Evolutionary conservation across 495 filamentous ascomycete genomes (phyloP).

Genomic region (Podospora sp.): DNA sequence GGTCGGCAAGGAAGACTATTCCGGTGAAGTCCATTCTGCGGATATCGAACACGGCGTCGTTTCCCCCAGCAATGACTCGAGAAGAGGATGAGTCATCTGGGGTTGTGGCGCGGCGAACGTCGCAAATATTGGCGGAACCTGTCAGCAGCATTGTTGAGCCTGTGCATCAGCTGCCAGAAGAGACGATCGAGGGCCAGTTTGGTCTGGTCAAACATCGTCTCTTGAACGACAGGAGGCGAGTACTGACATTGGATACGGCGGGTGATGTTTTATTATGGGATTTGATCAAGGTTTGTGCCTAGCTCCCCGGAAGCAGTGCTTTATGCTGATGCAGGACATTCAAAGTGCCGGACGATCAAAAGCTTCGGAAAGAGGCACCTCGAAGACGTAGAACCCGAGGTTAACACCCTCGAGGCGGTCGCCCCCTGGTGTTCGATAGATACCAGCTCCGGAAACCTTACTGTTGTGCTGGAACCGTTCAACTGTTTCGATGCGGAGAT

Average conservation of each 20-base stretch:
- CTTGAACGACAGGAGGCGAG: slow-evolving; percentile 85
- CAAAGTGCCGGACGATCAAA: slow-evolving; percentile 79
- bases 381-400: slow-evolving; percentile 84
- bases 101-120: slow-evolving; percentile 56
- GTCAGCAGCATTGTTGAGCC: slow-evolving; percentile 62
- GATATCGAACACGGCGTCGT: slow-evolving; percentile 80
- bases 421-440: slow-evolving; percentile 96
- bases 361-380: slow-evolving; percentile 91
- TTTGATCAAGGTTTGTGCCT: slow-evolving; percentile 65
- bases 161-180: slow-evolving; percentile 72
- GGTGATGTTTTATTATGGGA: slow-evolving; percentile 98
- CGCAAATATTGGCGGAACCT: slow-evolving; percentile 63
- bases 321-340: slow-evolving; percentile 26
- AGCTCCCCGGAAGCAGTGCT: not conserved
- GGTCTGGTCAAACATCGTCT: slow-evolving; percentile 91
- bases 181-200: slow-evolving; percentile 93
- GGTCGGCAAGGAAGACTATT: slow-evolving; percentile 62
- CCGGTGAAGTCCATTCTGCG: slow-evolving; percentile 73
- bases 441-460: slow-evolving; percentile 85
- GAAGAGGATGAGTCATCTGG: slow-evolving; percentile 47
- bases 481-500: slow-evolving; percentile 98
- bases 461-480: slow-evolving; percentile 88
- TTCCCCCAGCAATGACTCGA: slow-evolving; percentile 56
- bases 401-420: slow-evolving; percentile 86
- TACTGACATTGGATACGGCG: slow-evolving; percentile 89